These are phyloP conservation scores for Epithemia pelagica DNA, from an alignment of 108 stramenopile species.

Conservation along the genomic window DNA sequence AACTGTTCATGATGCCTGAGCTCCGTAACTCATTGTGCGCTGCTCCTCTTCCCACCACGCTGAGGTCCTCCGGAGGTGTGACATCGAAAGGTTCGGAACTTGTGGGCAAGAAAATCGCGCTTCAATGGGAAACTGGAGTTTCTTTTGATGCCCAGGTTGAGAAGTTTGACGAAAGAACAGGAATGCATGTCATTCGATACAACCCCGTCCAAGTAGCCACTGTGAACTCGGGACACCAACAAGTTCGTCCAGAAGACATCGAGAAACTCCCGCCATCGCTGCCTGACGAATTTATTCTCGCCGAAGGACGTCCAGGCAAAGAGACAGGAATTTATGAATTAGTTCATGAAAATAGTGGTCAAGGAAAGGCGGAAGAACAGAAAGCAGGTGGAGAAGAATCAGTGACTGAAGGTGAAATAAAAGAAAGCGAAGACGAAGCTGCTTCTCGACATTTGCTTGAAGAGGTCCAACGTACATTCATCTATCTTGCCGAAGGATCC, in stretches of 20 bases:
- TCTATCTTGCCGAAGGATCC: conserved; percentile 80
- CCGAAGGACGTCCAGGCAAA: conserved; percentile 87
- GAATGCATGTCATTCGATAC: conserved; percentile 83
- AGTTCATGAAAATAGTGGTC: conserved; percentile 18
- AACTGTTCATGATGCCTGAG: conserved; percentile 93
- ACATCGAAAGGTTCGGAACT: conserved; percentile 57
- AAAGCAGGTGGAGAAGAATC: conserved; percentile 2
- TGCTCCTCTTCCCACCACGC: conserved; percentile 53
- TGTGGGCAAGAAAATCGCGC: conserved; percentile 69
- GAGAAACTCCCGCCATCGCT: conserved; percentile 46
- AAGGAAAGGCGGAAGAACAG: conserved; percentile 2
- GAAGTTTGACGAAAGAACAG: conserved; percentile 50
- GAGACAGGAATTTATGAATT: conserved; percentile 88
- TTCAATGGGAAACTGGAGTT: conserved; percentile 83
- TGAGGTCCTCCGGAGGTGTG: conserved; percentile 60
- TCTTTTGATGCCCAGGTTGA: conserved; percentile 80
- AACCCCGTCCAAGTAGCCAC: conserved; percentile 41
- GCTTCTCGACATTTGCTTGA: conserved; percentile 81
- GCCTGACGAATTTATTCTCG: conserved; percentile 74
- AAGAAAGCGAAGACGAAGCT: conserved; percentile 81
- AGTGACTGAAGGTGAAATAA: conserved; percentile 21
- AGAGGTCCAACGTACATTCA: conserved; percentile 94
- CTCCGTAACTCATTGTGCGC: conserved; percentile 74
- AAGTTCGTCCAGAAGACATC: conserved; percentile 42
- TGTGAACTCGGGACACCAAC: conserved; percentile 28